A percentile compares a stretch with the other conserved stretches of the same genome.
Evolutionary conservation across 2,329 filamentous ascomycete species (phyloP).

Genomic region (Scedosporium aurantiacum): DNA sequence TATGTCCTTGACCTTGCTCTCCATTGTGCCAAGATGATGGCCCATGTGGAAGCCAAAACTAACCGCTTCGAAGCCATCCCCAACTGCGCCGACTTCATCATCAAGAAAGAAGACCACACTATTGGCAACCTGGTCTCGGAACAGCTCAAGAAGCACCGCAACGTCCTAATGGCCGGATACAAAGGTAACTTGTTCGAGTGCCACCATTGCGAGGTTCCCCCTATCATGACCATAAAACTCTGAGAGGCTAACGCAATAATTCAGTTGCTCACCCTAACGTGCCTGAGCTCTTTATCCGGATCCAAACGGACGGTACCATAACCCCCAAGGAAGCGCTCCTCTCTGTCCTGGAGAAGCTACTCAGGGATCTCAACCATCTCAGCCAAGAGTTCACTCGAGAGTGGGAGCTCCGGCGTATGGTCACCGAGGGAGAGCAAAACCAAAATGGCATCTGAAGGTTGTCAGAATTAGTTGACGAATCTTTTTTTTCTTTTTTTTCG

Average conservation of each 20-base stretch:
- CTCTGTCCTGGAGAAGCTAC: constrained; percentile 68
- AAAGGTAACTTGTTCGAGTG: constrained; percentile 47
- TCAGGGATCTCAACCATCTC: constrained; percentile 68
- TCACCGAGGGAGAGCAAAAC: constrained; percentile 48
- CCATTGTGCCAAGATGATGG: neutral
- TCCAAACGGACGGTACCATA: constrained; percentile 83
- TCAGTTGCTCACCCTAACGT: constrained; percentile 50
- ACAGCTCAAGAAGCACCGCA: constrained; percentile 71
- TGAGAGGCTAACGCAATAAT: constrained; percentile 8
- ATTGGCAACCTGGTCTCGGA: constrained; percentile 81
- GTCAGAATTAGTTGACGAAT: neutral
- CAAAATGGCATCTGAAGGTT: constrained; percentile 3
- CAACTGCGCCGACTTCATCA: constrained; percentile 65
- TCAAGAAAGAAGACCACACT: constrained; percentile 96
- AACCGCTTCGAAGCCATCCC: constrained; percentile 1
- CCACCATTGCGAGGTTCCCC: neutral
- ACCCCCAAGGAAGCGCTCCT: constrained; percentile 84
- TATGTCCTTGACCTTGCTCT: constrained; percentile 33
- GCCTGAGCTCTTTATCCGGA: constrained; percentile 56
- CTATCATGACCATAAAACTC: neutral
- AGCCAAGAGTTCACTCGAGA: constrained; percentile 87
- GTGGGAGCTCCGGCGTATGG: constrained; percentile 80
- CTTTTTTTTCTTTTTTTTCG: neutral
- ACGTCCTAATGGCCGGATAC: constrained; percentile 87
- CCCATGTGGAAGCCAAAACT: neutral